Evolutionary conservation across 768 basidiomycete species (phyloP).

Genomic region (Mycena galericulata): DNA sequence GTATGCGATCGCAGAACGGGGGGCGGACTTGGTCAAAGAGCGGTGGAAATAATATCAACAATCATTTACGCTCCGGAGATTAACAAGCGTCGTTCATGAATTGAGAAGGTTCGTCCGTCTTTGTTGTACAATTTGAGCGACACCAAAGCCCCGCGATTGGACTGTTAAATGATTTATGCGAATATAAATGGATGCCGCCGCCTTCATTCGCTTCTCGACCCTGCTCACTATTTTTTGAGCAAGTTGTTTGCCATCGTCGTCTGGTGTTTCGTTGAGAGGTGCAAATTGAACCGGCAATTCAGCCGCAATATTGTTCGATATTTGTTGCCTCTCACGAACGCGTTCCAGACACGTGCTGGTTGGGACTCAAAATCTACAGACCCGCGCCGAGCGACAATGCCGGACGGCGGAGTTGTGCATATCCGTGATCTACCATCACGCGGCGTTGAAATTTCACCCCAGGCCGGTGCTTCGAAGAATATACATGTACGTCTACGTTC

Average conservation of each 20-base stretch:
- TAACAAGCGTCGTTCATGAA: conserved; percentile 11
- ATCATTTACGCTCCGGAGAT: neutral
- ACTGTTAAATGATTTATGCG: conserved; percentile 4
- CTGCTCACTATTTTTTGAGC: conserved; percentile 5
- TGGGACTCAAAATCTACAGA: too few species aligned
- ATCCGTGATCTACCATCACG: too few species aligned
- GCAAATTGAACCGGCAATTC: conserved; percentile 2
- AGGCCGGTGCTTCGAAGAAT: too few species aligned
- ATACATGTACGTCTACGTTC: too few species aligned
- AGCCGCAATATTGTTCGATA: conserved; percentile 2
- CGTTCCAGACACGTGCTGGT: conserved; percentile 3
- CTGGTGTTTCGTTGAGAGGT: neutral
- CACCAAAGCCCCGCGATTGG: conserved; percentile 11
- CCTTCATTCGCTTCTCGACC: neutral
- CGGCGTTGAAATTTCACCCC: too few species aligned
- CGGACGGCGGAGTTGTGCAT: too few species aligned
- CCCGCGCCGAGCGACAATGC: too few species aligned
- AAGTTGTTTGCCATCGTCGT: neutral
- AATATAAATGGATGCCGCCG: conserved; percentile 6
- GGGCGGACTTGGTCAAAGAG: conserved; percentile 41
- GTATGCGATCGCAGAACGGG: conserved; percentile 42
- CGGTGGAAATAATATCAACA: conserved; percentile 17
- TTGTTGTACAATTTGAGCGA: conserved; percentile 12
- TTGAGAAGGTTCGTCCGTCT: conserved; percentile 11
- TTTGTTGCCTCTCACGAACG: neutral